phyloP scores from a whole-genome alignment of 148 eudicot species.

The Spergularia bocconei region DNA sequence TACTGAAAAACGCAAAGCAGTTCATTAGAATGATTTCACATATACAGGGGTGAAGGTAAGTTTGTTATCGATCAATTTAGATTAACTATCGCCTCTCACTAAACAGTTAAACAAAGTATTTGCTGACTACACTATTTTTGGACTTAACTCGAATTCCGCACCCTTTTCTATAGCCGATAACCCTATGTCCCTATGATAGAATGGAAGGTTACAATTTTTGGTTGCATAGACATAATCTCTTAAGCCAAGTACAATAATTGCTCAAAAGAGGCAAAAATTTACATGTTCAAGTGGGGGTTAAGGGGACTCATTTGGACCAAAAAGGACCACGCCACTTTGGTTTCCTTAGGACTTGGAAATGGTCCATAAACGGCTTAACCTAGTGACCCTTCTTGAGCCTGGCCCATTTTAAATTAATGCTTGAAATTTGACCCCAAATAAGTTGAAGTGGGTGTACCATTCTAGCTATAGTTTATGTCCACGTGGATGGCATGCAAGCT shows the following conservation, averaged over 20 bases:
- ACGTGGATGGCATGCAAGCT: constrained; percentile 20
- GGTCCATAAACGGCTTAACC: constrained; percentile 27
- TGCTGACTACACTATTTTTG: too few species aligned
- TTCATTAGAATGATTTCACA: too few species aligned
- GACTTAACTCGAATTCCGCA: too few species aligned
- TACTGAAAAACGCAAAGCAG: too few species aligned
- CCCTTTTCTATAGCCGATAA: too few species aligned
- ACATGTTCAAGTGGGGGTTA: constrained; percentile 11
- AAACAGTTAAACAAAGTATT: too few species aligned
- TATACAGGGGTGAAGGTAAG: too few species aligned
- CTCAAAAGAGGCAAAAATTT: not conserved
- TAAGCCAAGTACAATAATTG: constrained; percentile 17
- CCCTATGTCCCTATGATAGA: too few species aligned
- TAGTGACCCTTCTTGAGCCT: constrained; percentile 16
- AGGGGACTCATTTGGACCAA: constrained; percentile 12
- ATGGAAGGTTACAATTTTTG: too few species aligned
- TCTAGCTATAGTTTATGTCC: not conserved
- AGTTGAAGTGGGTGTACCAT: not conserved
- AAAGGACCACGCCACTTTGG: constrained; percentile 26
- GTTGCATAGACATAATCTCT: too few species aligned
- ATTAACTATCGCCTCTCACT: too few species aligned
- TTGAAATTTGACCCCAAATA: constrained; percentile 7
- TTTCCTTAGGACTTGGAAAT: constrained; percentile 35
- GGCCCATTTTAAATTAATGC: constrained; percentile 14
- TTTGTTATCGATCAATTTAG: too few species aligned